Evolutionary conservation across 352 stramenopile species (phyloP), one percentile per base, ranked within the genome.

Genomic region (Peronosclerospora sorghi): DNA sequence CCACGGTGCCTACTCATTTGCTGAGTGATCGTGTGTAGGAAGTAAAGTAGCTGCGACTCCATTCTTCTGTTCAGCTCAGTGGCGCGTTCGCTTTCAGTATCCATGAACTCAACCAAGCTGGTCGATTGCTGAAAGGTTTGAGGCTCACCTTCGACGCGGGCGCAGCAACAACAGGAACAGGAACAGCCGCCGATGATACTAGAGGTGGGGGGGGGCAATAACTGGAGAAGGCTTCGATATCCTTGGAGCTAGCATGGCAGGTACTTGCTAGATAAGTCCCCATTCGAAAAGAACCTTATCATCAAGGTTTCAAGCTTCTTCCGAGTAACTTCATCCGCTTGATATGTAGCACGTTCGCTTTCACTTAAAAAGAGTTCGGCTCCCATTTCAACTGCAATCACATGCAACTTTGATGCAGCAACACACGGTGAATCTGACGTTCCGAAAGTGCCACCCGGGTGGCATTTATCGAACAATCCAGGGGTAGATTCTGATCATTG

Each of bases 391-490:
- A 57, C 51, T 30, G 38, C 43, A 34, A 61, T 36, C 2, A 48
- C 38, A 48, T 81, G 57, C 12, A 77, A 63, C 60, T 51, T 48
- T 83, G 71, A 7, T 71, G 65, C 4, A 54, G 48, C 1, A 60
- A 45, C 26, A 83, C 73, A 9, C 28, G 56, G 8, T 71, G 54
- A 17, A 56, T 45, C 45, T 86, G 64, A 0, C 27, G 48, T 0
- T 56, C 48, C 0, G 55, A 60, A 26, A 86, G 65, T 8, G 41
- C 41, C 32, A 83, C 40, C 10, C 44, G 39, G 19, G 62, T 71
- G 14, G 83, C 47, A 46, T 77, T 59, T 14, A 83, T 80, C 4
- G 61, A 65, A 38, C 75, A 87, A 30, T 80, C 64, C 38, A 80
- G 68, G 1, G 43, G 41, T 23, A 83, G 45, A 8, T 59, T 45